Base-by-base conservation (phyloP, 1,139 yeast genomes). In the Yamadazyma epiphylla region DNA sequence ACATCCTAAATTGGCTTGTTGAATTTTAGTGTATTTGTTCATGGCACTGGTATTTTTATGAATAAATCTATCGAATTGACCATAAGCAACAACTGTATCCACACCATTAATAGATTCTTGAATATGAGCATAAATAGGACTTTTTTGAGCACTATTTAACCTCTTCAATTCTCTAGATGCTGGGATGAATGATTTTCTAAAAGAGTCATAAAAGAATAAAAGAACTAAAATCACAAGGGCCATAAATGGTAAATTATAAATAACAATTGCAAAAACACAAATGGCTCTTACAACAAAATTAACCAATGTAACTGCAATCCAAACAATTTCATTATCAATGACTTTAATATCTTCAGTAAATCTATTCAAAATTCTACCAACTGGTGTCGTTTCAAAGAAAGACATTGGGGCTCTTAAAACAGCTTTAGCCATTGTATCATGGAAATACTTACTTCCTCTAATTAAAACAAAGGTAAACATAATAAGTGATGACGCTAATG, bases 341-440 rank as follows among this genome's bases (percentile, higher is more conserved):
- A 49, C 49, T 17, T 51, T 50, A 20, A 64, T 58, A 38, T 65
- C 68, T 28, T 63, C 64, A 5, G 69, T 50, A 37, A 61, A 64
- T 38, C 70, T 52, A 37, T 63, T 63, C 48, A 61, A 53, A 26
- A 64, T 59, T 38, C 69, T 43, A 1, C 68, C 70, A 17, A 58
- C 48, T n/a, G 71, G 71, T 0, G 70, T 64, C 10, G 70, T 64
- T 36, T 64, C 71, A 37, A 64, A 64, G 38, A 63, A 64, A 2
- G 65, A 55, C 71, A 64, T 64, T 23, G 71, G 71, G 2, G 69
- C 53, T 34, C 65, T 51, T 34, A 63, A 50, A 1, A 64, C 59
- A n/a, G 57, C 43, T 25, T 43, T 37, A 4, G 67, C 65, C 67
- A 64, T 59, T 16, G 49, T 53, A 32, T 61, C 63, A 38, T 64